Base-by-base conservation (phyloP, 345 rosid species). In the Laguncularia racemosa region DNA sequence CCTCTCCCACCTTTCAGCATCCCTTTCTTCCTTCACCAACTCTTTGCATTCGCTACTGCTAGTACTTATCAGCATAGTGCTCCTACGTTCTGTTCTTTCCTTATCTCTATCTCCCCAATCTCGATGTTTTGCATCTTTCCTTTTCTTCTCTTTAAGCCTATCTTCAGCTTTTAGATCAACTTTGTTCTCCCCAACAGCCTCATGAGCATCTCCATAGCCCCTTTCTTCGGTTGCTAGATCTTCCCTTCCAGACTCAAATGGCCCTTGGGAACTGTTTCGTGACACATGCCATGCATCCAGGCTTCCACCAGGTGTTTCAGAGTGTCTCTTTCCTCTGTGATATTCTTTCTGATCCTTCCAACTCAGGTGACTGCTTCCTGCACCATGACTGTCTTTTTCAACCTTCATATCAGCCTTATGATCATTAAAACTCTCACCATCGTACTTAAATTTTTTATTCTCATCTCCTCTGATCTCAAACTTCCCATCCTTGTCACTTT, bases 81-180 rank as follows among this genome's bases (percentile, higher is more conserved):
- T 76, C 77, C 89, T 79, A 5, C 92, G 83, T 19, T 95, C 99
- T 57, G 68, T 79, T 81, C 86, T 84, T 57, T 95, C 97, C 77
- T 84, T 95, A 50, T 95, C 97, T 67, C 87, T 75, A 61, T 92
- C 98, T 11, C 84, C 95, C 91, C 95, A 87, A 45, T 93, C 99
- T 52, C 88, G 71, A 52, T 76, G 83, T 77, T 84, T 93, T 21
- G 65, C 55, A 51, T 93, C 99, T 74, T 89, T 93, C 72, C 92
- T 75, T 69, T 87, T 93, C 72, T 87, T 93, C 43, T 89, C 99
- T 67, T 88, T 95, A 71, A 77, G 81, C 60, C 82, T 80, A 65
- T 95, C 99, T 19, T 93, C 99, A n/a, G 72, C 73, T 76, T 85
- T 93, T 11, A 63, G 57, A 67, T 87, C 97, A 70, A 82, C 68